Evolutionary conservation across 2,329 filamentous ascomycete species (phyloP), one percentile per base, ranked within the genome.

Genomic region (Penicillium sp.): DNA sequence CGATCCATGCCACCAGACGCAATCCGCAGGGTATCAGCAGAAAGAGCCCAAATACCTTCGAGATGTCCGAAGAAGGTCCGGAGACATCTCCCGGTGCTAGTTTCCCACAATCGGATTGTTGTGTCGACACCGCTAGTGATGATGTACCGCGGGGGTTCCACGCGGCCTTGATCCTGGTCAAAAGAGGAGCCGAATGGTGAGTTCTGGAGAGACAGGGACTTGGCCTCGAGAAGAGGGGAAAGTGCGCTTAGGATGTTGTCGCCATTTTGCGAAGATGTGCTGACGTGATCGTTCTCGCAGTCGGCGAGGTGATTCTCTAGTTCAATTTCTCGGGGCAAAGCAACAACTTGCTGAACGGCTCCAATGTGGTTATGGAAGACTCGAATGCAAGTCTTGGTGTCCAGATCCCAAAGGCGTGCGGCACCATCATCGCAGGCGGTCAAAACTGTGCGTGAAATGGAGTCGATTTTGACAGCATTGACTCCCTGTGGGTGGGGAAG

Each of bases 31-130:
- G 89, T 92, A 74, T 97, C 93, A 3, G 90, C 93, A 0, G 89
- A 90, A 3, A 99, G 81, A 6, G 90, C 89, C 94, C 94, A 99
- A 19, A 99, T 88, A 31, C 94, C 94, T 73, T 99, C 94, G 22
- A 99, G 84, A 68, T 99, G 94, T 0, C 94, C 94, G 70, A 97
- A 99, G 79, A 97, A 96, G 31, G 91, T 96, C 59, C 91, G 89
- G 33, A 97, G 81, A 67, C 90, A 96, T 60, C 85, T 85, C 36
- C 90, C 91, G 0, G 88, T 88, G 5, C 83, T 84, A 1, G 91
- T 89, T 70, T 97, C 91, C 93, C 94, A 99, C 19, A 97, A 82
- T 11, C 93, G 88, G 60, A 97, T 90, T 0, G 91, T 97, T 55
- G 88, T 89, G 73, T 99, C 94, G 17, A 99, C 82, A 0, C 91